Base-by-base conservation (phyloP, 768 basidiomycete species). In the Russula brevipes region DNA sequence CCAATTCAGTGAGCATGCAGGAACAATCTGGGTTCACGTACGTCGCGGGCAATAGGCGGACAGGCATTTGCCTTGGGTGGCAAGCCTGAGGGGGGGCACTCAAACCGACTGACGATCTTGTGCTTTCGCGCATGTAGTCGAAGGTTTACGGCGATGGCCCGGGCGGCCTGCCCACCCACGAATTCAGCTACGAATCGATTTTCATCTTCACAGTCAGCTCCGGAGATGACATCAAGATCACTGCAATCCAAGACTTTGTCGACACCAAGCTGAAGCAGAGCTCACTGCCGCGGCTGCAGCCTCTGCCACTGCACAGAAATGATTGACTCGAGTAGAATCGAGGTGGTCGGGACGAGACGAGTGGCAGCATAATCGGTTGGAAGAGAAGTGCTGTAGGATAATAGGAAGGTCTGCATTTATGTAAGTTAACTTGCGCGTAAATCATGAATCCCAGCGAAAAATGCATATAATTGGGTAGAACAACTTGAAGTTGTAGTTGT, bases 271-370 rank as follows among this genome's bases (percentile, higher is more conserved):
- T n/a, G 52, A 19, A 46, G 52, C 57, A 4, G 54, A 49, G 1
- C 3, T 17, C 30, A n/a, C 14, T 5, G 39, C 36, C 11, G 74
- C 36, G 12, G 52, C 19, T 11, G 52, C 52, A 0, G 36, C 82
- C 79, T 81, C 24, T 24, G 24, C 24, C 24, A 33, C 60, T 3
- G 24, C 30, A 41, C 8, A 31, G 42, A 39, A 10, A 10, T 42
- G 54, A 45, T 33, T 16, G 31, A 52, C 4, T 3, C 1, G 8
- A n/a, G 24, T 55, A 33, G 31, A 10, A 17, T 24, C 7, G 39
- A 50, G 24, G 31, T 39, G 46, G 8, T 39, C 3, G 44, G 16
- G 6, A 44, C 30, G 16, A 3, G 49, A 19, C 49, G 6, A 39
- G 38, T 24, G 24, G 24, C 24, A 24, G 11, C 38, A 6, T 6